Conservation (phyloP, 2,329 filamentous ascomycete species). For the Nothophaeocryptopus gaeumannii region DNA sequence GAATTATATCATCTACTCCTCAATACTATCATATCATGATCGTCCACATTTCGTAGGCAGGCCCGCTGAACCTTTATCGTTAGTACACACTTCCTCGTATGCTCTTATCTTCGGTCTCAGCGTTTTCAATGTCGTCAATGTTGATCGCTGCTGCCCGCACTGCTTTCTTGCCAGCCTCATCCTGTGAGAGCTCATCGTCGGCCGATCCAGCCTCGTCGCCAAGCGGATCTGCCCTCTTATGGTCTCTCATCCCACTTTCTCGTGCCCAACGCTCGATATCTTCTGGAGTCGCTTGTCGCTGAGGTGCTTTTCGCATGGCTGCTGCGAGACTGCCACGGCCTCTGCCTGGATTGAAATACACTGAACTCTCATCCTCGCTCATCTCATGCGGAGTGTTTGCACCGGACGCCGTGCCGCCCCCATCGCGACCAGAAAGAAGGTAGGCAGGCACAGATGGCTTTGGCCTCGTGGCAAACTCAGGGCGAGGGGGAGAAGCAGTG, state of each 20-base stretch:
- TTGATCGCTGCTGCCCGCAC: conserved; percentile 1
- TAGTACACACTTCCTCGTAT: conserved; percentile 34
- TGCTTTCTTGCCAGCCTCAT: conserved; percentile 16
- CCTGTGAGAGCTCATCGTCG: conserved; percentile 17
- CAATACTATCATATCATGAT: no score
- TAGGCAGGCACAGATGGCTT: conserved; percentile 16
- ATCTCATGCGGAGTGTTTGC: conserved; percentile 40
- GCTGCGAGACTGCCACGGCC: conserved; percentile 34
- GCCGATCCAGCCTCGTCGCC: conserved; percentile 39
- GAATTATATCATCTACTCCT: no score
- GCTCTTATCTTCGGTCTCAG: conserved; percentile 31
- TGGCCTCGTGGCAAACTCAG: conserved; percentile 11
- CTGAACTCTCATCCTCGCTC: conserved; percentile 34
- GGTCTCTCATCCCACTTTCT: conserved; percentile 48
- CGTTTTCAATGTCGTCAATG: conserved; percentile 22
- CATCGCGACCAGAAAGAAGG: conserved; percentile 33
- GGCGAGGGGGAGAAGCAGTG: conserved; percentile 1
- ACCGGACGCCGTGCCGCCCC: conserved; percentile 34
- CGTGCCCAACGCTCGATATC: conserved; percentile 43
- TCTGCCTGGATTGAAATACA: conserved; percentile 34
- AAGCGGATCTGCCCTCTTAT: conserved; percentile 45
- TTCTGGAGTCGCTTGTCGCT: conserved; percentile 45
- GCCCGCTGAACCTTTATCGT: neutral
- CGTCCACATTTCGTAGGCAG: no score
- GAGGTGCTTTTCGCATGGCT: conserved; percentile 37